phyloP scores from a whole-genome alignment of 345 rosid genomes.

The Hevea brasiliensis region DNA sequence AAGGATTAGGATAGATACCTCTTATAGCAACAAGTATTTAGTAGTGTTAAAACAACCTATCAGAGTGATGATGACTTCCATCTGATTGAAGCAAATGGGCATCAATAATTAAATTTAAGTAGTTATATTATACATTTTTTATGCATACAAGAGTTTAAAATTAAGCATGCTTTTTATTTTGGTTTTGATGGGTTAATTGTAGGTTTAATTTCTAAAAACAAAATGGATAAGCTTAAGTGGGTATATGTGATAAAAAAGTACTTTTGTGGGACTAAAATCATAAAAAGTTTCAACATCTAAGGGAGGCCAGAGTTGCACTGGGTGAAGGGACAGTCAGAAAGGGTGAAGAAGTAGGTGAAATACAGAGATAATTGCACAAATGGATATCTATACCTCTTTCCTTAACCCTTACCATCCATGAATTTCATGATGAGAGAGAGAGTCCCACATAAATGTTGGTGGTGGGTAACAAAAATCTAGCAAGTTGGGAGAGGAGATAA shows the following conservation, averaged over 20 bases:
- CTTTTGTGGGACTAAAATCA: not conserved
- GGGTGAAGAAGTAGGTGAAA: conserved; percentile 47
- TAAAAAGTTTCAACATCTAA: conserved; percentile 30
- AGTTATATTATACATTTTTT: too few species aligned
- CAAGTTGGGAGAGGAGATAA: conserved; percentile 27
- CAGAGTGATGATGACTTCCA: conserved; percentile 25
- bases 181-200: too few species aligned
- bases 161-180: too few species aligned
- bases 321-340: conserved; percentile 21
- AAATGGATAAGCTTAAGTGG: conserved; percentile 18
- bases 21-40: not conserved
- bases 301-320: conserved; percentile 27
- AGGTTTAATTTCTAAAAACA: not conserved
- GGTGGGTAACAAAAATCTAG: conserved; percentile 40
- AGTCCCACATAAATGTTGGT: conserved; percentile 8
- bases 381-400: conserved; percentile 19
- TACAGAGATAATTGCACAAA: conserved; percentile 21
- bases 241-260: not conserved
- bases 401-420: conserved; percentile 38
- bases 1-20: not conserved
- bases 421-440: conserved; percentile 32
- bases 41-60: conserved; percentile 22
- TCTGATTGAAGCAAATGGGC: conserved; percentile 22
- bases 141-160: too few species aligned
- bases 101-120: not conserved